A percentile compares a stretch with the other conserved stretches of the same genome.
These are phyloP conservation scores for Sporothrix brasiliensis DNA, from an alignment of 2,329 filamentous ascomycete genomes.

Conservation along the genomic window DNA sequence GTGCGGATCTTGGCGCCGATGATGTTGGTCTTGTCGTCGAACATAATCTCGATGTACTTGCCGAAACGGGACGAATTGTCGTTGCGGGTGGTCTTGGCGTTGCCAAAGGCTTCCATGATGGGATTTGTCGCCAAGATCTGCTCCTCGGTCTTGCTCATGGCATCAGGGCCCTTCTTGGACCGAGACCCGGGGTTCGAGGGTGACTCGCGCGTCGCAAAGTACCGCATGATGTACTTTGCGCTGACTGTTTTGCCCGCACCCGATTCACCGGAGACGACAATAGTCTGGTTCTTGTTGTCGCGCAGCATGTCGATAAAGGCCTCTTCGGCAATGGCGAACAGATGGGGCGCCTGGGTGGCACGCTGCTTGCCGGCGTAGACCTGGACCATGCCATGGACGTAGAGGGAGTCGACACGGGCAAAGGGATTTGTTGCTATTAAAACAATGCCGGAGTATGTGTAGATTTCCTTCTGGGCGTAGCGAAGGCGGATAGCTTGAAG, in stretches of 20 bases:
- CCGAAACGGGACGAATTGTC: conserved; percentile 99
- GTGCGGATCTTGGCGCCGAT: conserved; percentile 97
- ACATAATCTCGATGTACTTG: conserved; percentile 99
- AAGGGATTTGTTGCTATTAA: conserved; percentile 98
- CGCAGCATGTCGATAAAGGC: conserved; percentile 99
- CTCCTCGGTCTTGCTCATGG: conserved; percentile 98
- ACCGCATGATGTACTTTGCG: conserved; percentile 99
- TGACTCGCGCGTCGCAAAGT: conserved; percentile 96
- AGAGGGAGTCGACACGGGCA: conserved; percentile 93
- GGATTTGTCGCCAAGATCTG: conserved; percentile 97
- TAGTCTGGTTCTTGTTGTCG: conserved; percentile 93
- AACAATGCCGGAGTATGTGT: conserved; percentile 98
- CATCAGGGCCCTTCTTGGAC: conserved; percentile 71
- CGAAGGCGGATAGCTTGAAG: conserved; percentile 96
- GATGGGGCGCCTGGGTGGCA: conserved; percentile 93
- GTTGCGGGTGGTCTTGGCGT: conserved; percentile 99
- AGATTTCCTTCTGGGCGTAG: conserved; percentile 98
- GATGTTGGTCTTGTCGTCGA: conserved; percentile 91
- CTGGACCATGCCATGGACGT: conserved; percentile 99
- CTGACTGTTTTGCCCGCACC: conserved; percentile 99
- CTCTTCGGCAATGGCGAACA: conserved; percentile 98
- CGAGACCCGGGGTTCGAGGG: conserved; percentile 82
- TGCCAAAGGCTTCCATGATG: conserved; percentile 99
- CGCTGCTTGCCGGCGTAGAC: conserved; percentile 97
- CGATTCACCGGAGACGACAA: conserved; percentile 98